Base-by-base conservation (phyloP, 1,284 basidiomycete species). In the Fomitiporia mediterranea region DNA sequence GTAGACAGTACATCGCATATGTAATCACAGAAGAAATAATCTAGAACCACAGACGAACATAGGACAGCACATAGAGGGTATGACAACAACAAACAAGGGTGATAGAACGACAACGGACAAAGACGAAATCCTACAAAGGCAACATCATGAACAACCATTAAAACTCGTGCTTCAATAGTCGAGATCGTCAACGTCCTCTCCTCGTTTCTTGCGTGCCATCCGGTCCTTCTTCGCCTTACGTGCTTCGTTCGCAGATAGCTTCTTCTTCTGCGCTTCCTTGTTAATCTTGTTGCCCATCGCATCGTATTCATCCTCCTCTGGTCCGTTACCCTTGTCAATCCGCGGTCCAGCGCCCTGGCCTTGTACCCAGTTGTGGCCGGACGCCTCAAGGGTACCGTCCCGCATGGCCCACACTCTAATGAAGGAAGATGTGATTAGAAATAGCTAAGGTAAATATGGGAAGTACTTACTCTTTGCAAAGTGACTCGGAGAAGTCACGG, bases 351-450 rank as follows among this genome's bases (percentile, higher is more conserved):
- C 80, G 57, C 94, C 94, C 74, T 99, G 95, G 54, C 94, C 94
- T 76, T 99, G 96, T 67, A 97, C 93, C 92, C 92, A 96, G 82
- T 95, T 94, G 81, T 98, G 95, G 62, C 96, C 96, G 49, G 93
- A 95, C 11, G 94, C 92, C 76, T 92, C 90, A 61, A 97, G 85
- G 66, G 77, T 84, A 67, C 94, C 94, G 68, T 96, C 91, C 58
- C 88, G 83, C 92, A 96, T 96, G 39, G 93, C 93, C 91, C 91
- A 94, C 48, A 94, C 91, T 74, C 76, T 77, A 59, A n/a, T n/a
- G n/a, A 58, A 48, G n/a, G 7, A 63, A 34, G 63, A 50, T 42
- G 0, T 9, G 34, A n/a, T 43, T 35, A 38, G 50, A 15, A 51
- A 32, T 3, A 3, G 17, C 50, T 3, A 35, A 55, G 21, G 17